These are phyloP conservation scores for Eudorina sp. DNA, from an alignment of 139 green algal species.

Conservation along the genomic window DNA sequence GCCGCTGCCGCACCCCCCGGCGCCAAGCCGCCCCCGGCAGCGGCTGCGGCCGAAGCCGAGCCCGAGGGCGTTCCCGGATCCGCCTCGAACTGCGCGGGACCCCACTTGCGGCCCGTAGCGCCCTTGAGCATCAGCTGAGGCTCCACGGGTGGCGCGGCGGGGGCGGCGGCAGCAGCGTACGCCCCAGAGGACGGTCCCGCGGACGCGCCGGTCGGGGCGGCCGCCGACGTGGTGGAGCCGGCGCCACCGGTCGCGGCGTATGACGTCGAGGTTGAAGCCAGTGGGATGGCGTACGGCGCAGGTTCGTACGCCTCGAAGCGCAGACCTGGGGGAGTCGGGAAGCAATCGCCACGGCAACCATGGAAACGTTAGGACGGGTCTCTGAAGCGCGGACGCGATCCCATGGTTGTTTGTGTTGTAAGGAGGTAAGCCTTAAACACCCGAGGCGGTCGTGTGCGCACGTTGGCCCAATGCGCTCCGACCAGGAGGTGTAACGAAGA, in stretches of 20 bases:
- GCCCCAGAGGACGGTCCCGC: neutral
- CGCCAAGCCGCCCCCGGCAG: neutral
- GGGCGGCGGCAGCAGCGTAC: neutral
- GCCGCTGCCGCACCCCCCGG: neutral
- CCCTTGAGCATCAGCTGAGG: slow-evolving; percentile 32
- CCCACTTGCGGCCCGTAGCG: slow-evolving; percentile 15
- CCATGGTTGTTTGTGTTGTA: no score
- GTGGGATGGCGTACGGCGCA: slow-evolving; percentile 33
- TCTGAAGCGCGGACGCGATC: no score
- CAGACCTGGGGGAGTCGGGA: neutral
- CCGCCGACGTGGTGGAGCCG: neutral
- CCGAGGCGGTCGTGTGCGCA: no score
- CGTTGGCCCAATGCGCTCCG: no score
- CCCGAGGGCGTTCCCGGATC: neutral
- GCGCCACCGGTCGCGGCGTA: neutral
- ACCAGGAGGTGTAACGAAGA: no score
- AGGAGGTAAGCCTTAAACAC: no score
- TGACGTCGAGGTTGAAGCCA: slow-evolving; percentile 39
- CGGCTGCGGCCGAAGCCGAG: neutral
- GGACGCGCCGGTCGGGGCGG: neutral
- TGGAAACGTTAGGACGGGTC: no score
- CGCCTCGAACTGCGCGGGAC: slow-evolving; percentile 29
- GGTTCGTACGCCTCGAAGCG: slow-evolving; percentile 58
- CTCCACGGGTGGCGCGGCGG: neutral
- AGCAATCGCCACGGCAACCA: no score